phyloP scores from a whole-genome alignment of 805 yeast genomes.

The Candida taoyuanica region DNA sequence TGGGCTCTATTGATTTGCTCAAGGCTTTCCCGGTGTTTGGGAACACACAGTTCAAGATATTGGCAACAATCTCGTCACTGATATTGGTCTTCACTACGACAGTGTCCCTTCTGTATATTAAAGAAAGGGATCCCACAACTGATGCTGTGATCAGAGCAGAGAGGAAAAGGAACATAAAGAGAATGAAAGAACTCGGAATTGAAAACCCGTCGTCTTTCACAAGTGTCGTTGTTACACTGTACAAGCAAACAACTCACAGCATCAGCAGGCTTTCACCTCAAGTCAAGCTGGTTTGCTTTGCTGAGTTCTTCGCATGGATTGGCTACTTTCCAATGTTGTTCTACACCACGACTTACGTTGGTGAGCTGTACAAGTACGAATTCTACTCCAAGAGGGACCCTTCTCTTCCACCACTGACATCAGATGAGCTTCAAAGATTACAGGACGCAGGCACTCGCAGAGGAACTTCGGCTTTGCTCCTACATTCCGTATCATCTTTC shows the following conservation, averaged over 20 bases:
- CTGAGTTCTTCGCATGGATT: constrained; percentile 64
- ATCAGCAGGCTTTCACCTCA: constrained; percentile 43
- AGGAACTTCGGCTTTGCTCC: constrained; percentile 48
- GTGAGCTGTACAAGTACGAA: constrained; percentile 47
- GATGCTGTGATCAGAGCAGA: constrained; percentile 37
- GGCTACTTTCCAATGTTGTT: constrained; percentile 65
- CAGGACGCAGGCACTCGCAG: constrained; percentile 45
- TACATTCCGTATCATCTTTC: constrained; percentile 46
- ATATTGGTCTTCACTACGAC: constrained; percentile 38
- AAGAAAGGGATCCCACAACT: constrained; percentile 45
- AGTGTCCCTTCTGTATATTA: constrained; percentile 28
- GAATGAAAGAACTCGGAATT: constrained; percentile 34
- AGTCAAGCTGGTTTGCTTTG: constrained; percentile 45
- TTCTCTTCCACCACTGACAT: constrained; percentile 32
- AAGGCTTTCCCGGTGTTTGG: constrained; percentile 37
- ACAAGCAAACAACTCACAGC: constrained; percentile 34
- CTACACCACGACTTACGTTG: constrained; percentile 62
- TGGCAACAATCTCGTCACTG: constrained; percentile 38
- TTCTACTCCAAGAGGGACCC: constrained; percentile 32
- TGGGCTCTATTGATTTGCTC: constrained; percentile 46
- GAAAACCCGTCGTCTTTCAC: constrained; percentile 25
- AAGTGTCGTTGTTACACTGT: constrained; percentile 21
- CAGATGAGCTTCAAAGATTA: constrained; percentile 31
- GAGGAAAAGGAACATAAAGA: constrained; percentile 30
- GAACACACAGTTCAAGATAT: constrained; percentile 46